Conservation (phyloP, 2,329 filamentous ascomycete species). For the Phialocephala subalpina region DNA sequence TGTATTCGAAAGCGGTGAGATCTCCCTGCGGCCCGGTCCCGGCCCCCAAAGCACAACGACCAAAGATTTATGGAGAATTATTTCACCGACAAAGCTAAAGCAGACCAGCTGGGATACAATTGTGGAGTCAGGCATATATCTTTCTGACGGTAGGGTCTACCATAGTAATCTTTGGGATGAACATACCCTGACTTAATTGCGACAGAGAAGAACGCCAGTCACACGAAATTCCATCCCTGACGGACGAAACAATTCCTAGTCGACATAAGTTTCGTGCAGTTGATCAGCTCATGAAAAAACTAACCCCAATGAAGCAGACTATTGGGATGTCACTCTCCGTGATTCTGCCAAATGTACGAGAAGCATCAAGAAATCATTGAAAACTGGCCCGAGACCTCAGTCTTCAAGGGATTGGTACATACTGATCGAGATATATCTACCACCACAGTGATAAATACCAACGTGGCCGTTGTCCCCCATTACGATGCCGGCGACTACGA, state of each 20-base stretch:
- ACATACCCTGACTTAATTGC: background rate
- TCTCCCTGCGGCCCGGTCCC: too few relatives aligned
- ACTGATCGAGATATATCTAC: background rate
- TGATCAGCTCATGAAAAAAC: background rate
- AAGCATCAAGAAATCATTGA: background rate
- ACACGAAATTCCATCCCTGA: background rate
- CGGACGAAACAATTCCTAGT: background rate
- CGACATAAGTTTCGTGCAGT: background rate
- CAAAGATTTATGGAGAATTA: background rate
- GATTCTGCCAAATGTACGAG: background rate
- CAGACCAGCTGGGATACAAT: background rate
- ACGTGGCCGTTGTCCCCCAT: background rate
- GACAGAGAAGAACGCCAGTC: background rate
- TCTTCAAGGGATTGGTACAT: background rate
- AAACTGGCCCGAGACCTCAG: background rate
- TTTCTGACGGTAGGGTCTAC: background rate
- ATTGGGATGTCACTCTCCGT: background rate
- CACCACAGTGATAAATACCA: background rate
- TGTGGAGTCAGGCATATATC: background rate
- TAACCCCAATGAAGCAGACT: background rate
- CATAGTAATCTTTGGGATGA: background rate
- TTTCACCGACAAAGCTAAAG: background rate
- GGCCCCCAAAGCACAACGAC: background rate
- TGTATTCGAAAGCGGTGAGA: too few relatives aligned
- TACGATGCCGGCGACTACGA: background rate